A percentile compares a stretch with the other conserved stretches of the same genome.
These are phyloP conservation scores for Botryosphaeria dothidea DNA, from an alignment of 2,329 filamentous ascomycete species.

Conservation along the genomic window DNA sequence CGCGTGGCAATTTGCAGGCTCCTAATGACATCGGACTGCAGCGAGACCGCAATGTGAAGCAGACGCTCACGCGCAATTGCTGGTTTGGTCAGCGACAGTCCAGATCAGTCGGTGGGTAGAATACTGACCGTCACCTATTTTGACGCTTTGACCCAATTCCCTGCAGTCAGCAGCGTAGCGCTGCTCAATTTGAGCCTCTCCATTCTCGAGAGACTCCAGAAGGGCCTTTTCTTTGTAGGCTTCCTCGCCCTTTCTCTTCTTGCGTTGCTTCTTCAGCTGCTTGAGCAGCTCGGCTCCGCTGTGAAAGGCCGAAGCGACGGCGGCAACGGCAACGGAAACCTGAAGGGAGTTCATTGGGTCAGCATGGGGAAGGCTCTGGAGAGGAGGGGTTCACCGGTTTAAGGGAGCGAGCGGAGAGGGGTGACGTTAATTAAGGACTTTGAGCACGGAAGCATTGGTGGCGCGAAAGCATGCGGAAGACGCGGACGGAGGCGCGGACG, in stretches of 20 bases:
- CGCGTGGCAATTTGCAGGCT: conserved; percentile 40
- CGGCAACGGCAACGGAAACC: conserved; percentile 44
- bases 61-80: conserved; percentile 39
- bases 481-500: background rate
- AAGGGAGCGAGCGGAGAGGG: background rate
- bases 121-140: conserved; percentile 41
- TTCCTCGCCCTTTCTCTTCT: conserved; percentile 31
- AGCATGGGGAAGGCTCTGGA: conserved; percentile 7
- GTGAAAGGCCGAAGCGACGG: conserved; percentile 45
- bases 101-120: background rate
- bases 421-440: background rate
- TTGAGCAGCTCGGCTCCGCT: conserved; percentile 41
- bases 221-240: conserved; percentile 40
- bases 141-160: conserved; percentile 38
- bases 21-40: conserved; percentile 43
- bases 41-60: conserved; percentile 39
- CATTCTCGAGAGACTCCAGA: conserved; percentile 39
- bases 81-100: conserved; percentile 24
- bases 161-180: conserved; percentile 35
- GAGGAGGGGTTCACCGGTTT: background rate
- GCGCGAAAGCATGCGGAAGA: conserved; percentile 5
- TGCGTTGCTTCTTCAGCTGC: conserved; percentile 34
- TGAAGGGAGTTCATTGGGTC: conserved; percentile 23
- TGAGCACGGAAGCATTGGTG: conserved; percentile 2
- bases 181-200: conserved; percentile 36